phyloP scores from a whole-genome alignment of 306 rosid species.

The Prosopis cineraria region DNA sequence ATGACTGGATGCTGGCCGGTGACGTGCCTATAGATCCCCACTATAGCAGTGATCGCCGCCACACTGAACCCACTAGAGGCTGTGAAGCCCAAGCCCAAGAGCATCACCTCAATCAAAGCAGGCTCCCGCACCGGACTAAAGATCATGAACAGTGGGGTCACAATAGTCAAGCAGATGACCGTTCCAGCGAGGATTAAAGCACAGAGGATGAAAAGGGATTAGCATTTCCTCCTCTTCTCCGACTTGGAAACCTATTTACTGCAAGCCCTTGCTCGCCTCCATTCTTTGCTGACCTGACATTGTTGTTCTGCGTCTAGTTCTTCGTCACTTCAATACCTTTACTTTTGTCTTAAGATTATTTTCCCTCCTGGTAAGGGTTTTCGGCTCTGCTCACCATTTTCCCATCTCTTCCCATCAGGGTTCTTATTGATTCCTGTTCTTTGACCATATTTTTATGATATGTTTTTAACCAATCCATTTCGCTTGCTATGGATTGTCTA shows the following conservation, averaged over 20 bases:
- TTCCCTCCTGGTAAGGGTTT: too few species aligned
- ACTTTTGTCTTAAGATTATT: too few species aligned
- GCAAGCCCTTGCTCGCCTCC: too few species aligned
- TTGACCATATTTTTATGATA: background rate
- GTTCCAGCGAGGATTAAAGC: constrained; percentile 53
- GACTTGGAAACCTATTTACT: too few species aligned
- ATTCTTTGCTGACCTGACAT: too few species aligned
- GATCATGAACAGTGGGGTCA: constrained; percentile 66
- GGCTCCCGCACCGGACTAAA: constrained; percentile 89
- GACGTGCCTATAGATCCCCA: constrained; percentile 70
- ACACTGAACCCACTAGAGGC: constrained; percentile 71
- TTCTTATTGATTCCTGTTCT: too few species aligned
- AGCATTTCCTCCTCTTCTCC: too few species aligned
- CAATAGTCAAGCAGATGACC: constrained; percentile 54
- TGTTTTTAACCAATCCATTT: constrained; percentile 4
- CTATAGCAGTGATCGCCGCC: constrained; percentile 65
- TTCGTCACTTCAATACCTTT: too few species aligned
- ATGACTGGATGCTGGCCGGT: constrained; percentile 61
- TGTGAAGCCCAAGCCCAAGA: constrained; percentile 61
- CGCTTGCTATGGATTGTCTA: constrained; percentile 48
- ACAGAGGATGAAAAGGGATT: constrained; percentile 66
- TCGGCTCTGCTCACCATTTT: too few species aligned
- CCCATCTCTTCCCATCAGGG: too few species aligned
- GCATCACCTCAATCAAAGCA: constrained; percentile 42
- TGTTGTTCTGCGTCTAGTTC: too few species aligned